Evolutionary conservation across 257 asterid species (phyloP).

Genomic region (Schizonepeta tenuifolia): DNA sequence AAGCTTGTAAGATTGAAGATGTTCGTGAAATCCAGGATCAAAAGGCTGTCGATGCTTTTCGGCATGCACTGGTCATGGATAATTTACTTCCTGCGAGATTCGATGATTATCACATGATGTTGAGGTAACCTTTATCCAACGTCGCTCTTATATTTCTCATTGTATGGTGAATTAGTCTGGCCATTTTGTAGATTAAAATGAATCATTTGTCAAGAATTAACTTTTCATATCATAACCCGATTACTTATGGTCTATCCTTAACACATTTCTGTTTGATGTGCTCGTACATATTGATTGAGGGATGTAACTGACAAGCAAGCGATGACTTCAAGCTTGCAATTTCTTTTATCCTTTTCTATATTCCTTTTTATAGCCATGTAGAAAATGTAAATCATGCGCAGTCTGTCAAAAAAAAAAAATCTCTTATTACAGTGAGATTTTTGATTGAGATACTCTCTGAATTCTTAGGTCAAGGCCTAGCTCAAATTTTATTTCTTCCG

Average conservation of each 20-base stretch:
- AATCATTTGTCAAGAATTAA: constrained; percentile 12
- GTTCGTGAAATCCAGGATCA: constrained; percentile 48
- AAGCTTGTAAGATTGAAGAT: constrained; percentile 43
- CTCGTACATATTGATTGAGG: not conserved
- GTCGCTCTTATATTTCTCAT: constrained; percentile 16
- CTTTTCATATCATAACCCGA: not conserved
- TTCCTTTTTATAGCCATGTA: not conserved
- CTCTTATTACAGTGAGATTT: not conserved
- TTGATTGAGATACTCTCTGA: not conserved
- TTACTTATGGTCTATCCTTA: not conserved
- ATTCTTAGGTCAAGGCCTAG: constrained; percentile 3
- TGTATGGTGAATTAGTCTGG: not conserved
- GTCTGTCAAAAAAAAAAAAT: not conserved
- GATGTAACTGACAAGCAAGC: not conserved
- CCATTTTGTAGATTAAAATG: not conserved
- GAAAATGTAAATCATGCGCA: not conserved
- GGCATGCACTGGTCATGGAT: constrained; percentile 55
- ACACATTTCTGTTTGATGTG: constrained; percentile 1
- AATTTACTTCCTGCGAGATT: constrained; percentile 63
- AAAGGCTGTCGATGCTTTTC: constrained; percentile 55
- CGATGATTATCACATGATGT: constrained; percentile 63
- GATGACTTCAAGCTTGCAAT: constrained; percentile 8
- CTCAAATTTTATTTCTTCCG: constrained; percentile 6
- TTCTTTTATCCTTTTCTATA: too few relatives aligned
- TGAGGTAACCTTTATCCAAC: constrained; percentile 50